phyloP scores from a whole-genome alignment of 1,284 basidiomycete genomes.

The Dichomitus squalens region DNA sequence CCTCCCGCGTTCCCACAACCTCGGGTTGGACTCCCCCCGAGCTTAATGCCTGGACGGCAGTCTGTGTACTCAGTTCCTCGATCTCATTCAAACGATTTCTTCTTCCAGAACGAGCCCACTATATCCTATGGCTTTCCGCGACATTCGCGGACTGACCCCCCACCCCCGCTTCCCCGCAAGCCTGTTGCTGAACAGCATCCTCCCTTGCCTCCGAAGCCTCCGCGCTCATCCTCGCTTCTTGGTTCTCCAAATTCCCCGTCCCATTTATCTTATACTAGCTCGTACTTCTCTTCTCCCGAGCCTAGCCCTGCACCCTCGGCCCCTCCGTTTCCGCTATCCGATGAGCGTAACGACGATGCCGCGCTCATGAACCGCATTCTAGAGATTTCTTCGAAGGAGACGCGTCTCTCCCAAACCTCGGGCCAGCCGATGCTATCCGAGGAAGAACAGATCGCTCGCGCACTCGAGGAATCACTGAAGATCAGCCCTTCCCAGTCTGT shows the following conservation, averaged over 20 bases:
- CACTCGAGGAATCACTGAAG: constrained; percentile 59
- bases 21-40: constrained; percentile 13
- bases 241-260: constrained; percentile 6
- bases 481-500: constrained; percentile 2
- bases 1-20: constrained; percentile 21
- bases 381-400: constrained; percentile 57
- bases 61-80: constrained; percentile 9
- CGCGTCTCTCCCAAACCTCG: constrained; percentile 36
- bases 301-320: constrained; percentile 9
- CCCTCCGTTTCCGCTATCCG: constrained; percentile 13
- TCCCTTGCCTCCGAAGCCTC: constrained; percentile 30
- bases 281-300: constrained; percentile 7
- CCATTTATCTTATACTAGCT: neutral
- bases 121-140: constrained; percentile 2
- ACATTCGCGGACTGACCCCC: constrained; percentile 22
- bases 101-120: constrained; percentile 16
- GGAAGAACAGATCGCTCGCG: constrained; percentile 66
- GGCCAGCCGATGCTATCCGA: constrained; percentile 43
- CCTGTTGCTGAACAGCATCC: constrained; percentile 26
- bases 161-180: constrained; percentile 38
- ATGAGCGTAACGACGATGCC: constrained; percentile 32
- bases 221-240: constrained; percentile 7
- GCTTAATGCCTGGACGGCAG: constrained; percentile 17
- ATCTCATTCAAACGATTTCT: constrained; percentile 23
- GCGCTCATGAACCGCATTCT: constrained; percentile 42